Percentiles rank a stretch among this genome's conserved stretches.
These are phyloP conservation scores for Zangia roseola DNA, from an alignment of 768 basidiomycete genomes.

Conservation along the genomic window DNA sequence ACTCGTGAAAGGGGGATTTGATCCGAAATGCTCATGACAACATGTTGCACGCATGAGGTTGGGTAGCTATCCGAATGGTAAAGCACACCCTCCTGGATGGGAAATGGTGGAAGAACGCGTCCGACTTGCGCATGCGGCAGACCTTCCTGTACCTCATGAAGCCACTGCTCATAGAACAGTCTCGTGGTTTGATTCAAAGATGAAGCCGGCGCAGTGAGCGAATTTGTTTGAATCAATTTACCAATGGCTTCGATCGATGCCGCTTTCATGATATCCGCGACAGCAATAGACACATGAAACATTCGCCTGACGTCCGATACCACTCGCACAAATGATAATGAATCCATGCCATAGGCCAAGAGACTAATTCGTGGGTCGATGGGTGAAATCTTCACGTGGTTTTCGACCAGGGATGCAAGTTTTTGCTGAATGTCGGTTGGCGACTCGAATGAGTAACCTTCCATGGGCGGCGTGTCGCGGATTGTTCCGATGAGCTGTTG, in stretches of 20 bases:
- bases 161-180: constrained; percentile 20
- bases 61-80: constrained; percentile 38
- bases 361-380: constrained; percentile 26
- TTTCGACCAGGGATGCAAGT: constrained; percentile 35
- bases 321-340: constrained; percentile 26
- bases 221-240: constrained; percentile 9
- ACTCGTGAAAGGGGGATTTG: constrained; percentile 22
- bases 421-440: constrained; percentile 34
- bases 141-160: constrained; percentile 6
- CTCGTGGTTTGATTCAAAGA: constrained; percentile 1
- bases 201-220: not conserved
- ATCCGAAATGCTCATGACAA: constrained; percentile 32
- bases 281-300: constrained; percentile 19
- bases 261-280: constrained; percentile 30
- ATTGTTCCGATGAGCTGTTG: constrained; percentile 18
- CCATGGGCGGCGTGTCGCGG: not conserved
- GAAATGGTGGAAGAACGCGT: constrained; percentile 41
- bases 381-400: constrained; percentile 15
- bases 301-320: constrained; percentile 21
- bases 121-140: constrained; percentile 6
- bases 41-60: constrained; percentile 45
- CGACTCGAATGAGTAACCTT: not conserved
- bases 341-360: constrained; percentile 36
- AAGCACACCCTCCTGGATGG: constrained; percentile 48
- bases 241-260: constrained; percentile 23